Percentiles rank a stretch among this genome's conserved stretches.
phyloP scores from a whole-genome alignment of 495 filamentous ascomycete species.

The Penicillium taxi region DNA sequence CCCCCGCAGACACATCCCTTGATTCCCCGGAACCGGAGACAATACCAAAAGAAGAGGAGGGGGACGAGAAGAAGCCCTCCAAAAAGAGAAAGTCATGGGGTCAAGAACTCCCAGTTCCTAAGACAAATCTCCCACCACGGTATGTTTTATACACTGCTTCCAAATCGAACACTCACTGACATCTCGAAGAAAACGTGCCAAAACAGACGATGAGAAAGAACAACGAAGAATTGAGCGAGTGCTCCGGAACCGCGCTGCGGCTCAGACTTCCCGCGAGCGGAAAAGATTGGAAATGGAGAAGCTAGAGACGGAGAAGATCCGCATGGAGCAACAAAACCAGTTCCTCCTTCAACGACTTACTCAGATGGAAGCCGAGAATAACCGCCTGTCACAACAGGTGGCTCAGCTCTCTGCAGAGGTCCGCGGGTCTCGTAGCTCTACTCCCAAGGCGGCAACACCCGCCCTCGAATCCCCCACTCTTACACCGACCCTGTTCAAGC shows the following conservation, averaged over 20 bases:
- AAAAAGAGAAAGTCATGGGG: slow-evolving; percentile 99
- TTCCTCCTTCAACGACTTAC: slow-evolving; percentile 58
- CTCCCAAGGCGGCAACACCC: slow-evolving; percentile 30
- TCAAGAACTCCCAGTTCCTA: slow-evolving; percentile 91
- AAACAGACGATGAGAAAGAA: slow-evolving; percentile 98
- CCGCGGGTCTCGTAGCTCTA: slow-evolving; percentile 40
- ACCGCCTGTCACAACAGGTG: slow-evolving; percentile 56
- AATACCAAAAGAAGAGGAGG: slow-evolving; percentile 21
- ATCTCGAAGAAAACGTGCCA: slow-evolving; percentile 75
- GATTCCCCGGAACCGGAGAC: slow-evolving; percentile 20
- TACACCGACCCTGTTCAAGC: slow-evolving; percentile 46
- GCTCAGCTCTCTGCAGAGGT: slow-evolving; percentile 55
- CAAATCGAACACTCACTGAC: slow-evolving; percentile 3
- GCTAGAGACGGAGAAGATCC: slow-evolving; percentile 66
- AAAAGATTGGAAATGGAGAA: slow-evolving; percentile 92
- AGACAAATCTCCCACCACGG: slow-evolving; percentile 93
- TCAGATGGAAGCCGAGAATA: slow-evolving; percentile 58
- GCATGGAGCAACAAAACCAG: slow-evolving; percentile 60
- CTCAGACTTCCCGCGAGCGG: slow-evolving; percentile 90
- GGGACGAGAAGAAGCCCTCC: slow-evolving; percentile 62
- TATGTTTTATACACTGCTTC: slow-evolving; percentile 35
- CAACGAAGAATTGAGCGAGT: slow-evolving; percentile 96
- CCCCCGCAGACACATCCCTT: slow-evolving; percentile 43
- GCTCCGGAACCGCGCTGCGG: slow-evolving; percentile 88
- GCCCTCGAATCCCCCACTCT: slow-evolving; percentile 38